These are phyloP conservation scores for Botrytis cinerea DNA, from an alignment of 2,329 filamentous ascomycete genomes.

Conservation along the genomic window DNA sequence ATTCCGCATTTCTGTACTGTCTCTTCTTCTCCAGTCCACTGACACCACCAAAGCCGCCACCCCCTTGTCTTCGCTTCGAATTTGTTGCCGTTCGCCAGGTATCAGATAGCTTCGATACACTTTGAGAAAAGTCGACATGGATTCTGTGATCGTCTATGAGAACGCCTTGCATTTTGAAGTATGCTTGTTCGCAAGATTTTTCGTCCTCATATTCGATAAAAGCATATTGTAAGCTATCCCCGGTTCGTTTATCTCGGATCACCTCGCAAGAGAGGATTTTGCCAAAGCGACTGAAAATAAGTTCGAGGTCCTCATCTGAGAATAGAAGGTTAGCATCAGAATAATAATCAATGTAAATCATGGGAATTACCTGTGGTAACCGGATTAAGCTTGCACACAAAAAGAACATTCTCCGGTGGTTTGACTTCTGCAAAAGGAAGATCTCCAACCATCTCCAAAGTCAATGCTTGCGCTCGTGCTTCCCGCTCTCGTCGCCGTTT, in stretches of 20 bases:
- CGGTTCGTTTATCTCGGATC: conserved; percentile 89
- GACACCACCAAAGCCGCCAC: conserved; percentile 89
- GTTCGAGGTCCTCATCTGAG: conserved; percentile 81
- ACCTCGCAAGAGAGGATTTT: conserved; percentile 95
- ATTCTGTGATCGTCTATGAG: conserved; percentile 97
- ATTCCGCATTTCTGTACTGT: conserved; percentile 69
- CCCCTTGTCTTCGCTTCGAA: conserved; percentile 65
- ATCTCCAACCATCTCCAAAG: conserved; percentile 96
- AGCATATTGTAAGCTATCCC: conserved; percentile 93
- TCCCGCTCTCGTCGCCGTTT: conserved; percentile 82
- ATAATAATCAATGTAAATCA: background rate
- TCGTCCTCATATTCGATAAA: conserved; percentile 97
- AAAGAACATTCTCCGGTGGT: conserved; percentile 94
- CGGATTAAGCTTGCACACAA: conserved; percentile 97
- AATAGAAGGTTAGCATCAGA: conserved; percentile 24
- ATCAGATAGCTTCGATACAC: conserved; percentile 83
- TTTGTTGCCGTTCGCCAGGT: conserved; percentile 87
- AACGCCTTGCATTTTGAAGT: conserved; percentile 98
- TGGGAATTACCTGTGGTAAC: conserved; percentile 68
- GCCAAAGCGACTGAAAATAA: conserved; percentile 96
- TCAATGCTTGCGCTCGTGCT: conserved; percentile 89
- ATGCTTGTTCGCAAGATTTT: conserved; percentile 88
- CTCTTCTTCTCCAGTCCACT: conserved; percentile 83
- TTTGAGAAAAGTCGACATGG: conserved; percentile 98
- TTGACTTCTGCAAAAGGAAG: conserved; percentile 96